A percentile compares a stretch with the other conserved stretches of the same genome.
These are phyloP conservation scores for Xanthoconium separans DNA, from an alignment of 1,284 basidiomycete genomes.

Conservation along the genomic window DNA sequence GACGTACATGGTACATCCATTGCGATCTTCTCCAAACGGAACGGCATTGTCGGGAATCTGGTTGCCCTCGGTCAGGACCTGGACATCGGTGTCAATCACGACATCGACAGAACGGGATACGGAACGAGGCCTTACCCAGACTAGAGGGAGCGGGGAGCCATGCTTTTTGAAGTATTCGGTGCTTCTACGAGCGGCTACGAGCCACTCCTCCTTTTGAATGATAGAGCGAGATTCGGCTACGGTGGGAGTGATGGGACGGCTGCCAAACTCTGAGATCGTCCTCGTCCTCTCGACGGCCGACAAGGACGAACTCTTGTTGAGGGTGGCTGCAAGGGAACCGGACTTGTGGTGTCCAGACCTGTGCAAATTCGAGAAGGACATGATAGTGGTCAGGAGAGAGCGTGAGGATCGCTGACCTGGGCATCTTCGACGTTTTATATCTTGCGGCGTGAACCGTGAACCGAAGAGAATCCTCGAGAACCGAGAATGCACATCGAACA, in stretches of 20 bases:
- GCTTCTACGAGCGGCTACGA: constrained; percentile 28
- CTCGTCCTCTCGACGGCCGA: constrained; percentile 18
- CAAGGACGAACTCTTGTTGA: constrained; percentile 10
- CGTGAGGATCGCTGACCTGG: background rate
- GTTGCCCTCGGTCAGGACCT: constrained; percentile 32
- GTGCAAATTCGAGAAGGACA: constrained; percentile 17
- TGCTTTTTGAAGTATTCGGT: constrained; percentile 30
- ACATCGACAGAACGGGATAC: background rate
- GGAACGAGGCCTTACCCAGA: constrained; percentile 22
- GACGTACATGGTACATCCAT: constrained; percentile 28
- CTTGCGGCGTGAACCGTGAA: background rate
- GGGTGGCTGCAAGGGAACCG: background rate
- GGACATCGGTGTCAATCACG: background rate
- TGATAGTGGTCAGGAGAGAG: background rate
- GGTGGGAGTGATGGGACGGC: constrained; percentile 19
- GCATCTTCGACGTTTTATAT: constrained; percentile 19
- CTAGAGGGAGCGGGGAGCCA: constrained; percentile 31
- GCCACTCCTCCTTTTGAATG: constrained; percentile 30
- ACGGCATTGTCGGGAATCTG: constrained; percentile 32
- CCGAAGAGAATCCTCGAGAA: no score
- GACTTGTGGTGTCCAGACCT: constrained; percentile 7
- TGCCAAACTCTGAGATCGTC: constrained; percentile 20
- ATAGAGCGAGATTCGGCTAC: constrained; percentile 11
- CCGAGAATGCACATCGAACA: no score
- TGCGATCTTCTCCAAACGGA: constrained; percentile 34